A percentile compares a stretch with the other conserved stretches of the same genome.
phyloP scores from a whole-genome alignment of 2,329 filamentous ascomycete species.

The Cryphonectria radicalis region DNA sequence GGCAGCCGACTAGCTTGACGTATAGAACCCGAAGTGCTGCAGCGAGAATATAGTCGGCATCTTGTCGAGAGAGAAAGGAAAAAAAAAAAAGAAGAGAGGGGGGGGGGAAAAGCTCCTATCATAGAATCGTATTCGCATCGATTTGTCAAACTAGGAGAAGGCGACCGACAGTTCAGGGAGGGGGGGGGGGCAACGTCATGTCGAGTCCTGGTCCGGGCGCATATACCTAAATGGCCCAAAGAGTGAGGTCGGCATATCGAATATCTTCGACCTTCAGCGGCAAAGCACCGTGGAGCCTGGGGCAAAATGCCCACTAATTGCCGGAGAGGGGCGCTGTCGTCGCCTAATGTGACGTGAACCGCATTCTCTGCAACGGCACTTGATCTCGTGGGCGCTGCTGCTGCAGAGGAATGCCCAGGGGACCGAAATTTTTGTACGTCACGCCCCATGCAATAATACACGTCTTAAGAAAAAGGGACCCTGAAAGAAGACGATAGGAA shows the following conservation, averaged over 20 bases:
- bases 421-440: neutral
- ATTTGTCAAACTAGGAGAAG: neutral
- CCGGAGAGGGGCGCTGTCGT: neutral
- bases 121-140: neutral
- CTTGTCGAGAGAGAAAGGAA: neutral
- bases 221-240: conserved; percentile 2
- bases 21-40: neutral
- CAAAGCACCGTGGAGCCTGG: neutral
- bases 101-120: neutral
- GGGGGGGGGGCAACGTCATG: neutral
- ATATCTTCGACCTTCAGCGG: conserved; percentile 4
- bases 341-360: neutral
- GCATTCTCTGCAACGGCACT: conserved; percentile 1
- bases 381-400: neutral
- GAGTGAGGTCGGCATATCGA: neutral
- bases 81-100: too few relatives aligned
- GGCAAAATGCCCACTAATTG: neutral
- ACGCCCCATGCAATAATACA: conserved; percentile 4
- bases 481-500: neutral
- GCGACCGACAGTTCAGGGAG: neutral
- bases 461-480: neutral
- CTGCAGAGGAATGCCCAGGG: neutral
- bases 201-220: neutral
- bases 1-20: neutral
- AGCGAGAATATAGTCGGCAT: neutral